Base-by-base conservation (phyloP, 345 rosid species). In the Salix dunnii region DNA sequence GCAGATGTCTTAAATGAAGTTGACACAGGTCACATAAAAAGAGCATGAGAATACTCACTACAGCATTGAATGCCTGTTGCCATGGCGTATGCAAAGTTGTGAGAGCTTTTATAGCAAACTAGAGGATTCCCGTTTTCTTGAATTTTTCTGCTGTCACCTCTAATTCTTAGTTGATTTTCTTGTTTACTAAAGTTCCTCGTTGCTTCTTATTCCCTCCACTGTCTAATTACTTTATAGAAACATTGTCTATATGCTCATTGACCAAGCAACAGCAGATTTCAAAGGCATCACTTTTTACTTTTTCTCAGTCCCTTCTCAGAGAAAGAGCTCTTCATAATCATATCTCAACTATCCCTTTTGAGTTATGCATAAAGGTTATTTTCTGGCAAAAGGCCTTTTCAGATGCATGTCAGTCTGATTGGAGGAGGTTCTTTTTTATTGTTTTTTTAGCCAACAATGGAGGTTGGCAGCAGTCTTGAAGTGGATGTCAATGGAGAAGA, bases 401-500 rank as follows among this genome's bases (percentile, higher is more conserved):
- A 42, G 68, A 43, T 21, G 30, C 74, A 63, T 70, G 48, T 62
- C 35, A 48, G 55, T 43, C 63, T 46, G 74, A 33, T 31, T 31
- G 71, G 36, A 71, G 64, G 66, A 76, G 78, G 62, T 64, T 63
- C 36, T 55, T 13, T 35, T 7, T 17, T 11, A 30, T 53, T 68
- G 25, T 53, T 77, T 21, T 33, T 28, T 49, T 71, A 73, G 60
- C 28, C 28, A 30, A 68, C 63, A 18, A 87, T 87, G 92, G 85
- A 77, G 76, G 35, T 12, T 17, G 74, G 87, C 81, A 82, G 86
- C 78, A 77, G 81, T 76, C 87, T 87, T 79, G 77, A 84, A 83
- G 90, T 87, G 13, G 90, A 89, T 12, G 87, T 90, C 85, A 86
- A 90, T 63, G 92, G 88, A 12, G 81, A 87, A 73, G 86, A 83